phyloP scores from a whole-genome alignment of 495 filamentous ascomycete species.

The Neurospora cerealis region DNA sequence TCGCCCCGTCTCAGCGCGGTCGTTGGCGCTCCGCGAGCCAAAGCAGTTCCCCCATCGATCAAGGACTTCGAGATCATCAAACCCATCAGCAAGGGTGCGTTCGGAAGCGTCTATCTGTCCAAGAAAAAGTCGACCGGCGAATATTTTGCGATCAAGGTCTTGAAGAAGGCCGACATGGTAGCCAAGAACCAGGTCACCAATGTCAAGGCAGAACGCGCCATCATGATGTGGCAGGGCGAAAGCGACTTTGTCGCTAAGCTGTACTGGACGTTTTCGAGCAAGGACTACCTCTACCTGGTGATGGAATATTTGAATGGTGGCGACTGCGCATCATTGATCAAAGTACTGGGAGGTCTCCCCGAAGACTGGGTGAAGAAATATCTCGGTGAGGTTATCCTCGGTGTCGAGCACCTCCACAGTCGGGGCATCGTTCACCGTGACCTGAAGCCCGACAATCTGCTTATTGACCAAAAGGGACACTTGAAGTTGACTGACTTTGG shows the following conservation, averaged over 20 bases:
- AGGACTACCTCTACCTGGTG: conserved; percentile 95
- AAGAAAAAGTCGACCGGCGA: conserved; percentile 98
- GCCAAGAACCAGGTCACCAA: conserved; percentile 99
- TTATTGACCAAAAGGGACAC: conserved; percentile 95
- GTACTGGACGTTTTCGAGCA: conserved; percentile 99
- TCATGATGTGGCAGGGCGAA: conserved; percentile 99
- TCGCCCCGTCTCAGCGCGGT: conserved; percentile 71
- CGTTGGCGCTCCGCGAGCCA: conserved; percentile 59
- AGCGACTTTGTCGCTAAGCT: conserved; percentile 98
- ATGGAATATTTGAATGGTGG: conserved; percentile 99
- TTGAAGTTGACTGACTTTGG: conserved; percentile 97
- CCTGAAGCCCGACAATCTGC: conserved; percentile 91
- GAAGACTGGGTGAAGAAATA: conserved; percentile 99
- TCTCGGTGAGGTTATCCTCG: conserved; percentile 87
- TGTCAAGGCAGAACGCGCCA: conserved; percentile 96
- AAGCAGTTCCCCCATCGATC: conserved; percentile 85
- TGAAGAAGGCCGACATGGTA: conserved; percentile 99
- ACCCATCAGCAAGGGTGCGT: conserved; percentile 96
- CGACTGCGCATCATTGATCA: conserved; percentile 93
- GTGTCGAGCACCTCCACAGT: conserved; percentile 89
- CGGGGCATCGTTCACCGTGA: conserved; percentile 94
- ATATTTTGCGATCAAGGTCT: conserved; percentile 95
- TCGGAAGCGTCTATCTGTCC: conserved; percentile 92
- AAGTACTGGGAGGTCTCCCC: conserved; percentile 77
- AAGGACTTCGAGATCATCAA: conserved; percentile 99